Evolutionary conservation across 192 early-diverging fungal species (phyloP).

Genomic region (Mortierella antarctica): DNA sequence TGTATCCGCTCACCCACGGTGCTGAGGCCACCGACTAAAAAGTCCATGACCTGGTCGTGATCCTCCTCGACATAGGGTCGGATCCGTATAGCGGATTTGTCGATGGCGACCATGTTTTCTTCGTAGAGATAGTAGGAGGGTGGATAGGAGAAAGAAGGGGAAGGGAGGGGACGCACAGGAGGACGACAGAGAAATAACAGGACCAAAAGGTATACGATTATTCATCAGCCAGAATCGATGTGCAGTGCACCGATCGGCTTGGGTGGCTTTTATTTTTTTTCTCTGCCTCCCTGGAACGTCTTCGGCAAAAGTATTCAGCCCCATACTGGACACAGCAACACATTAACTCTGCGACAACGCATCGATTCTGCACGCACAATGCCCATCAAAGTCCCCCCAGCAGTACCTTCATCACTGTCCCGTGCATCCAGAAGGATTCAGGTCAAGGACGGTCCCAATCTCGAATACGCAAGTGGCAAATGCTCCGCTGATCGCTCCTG

Average conservation of each 20-base stretch:
- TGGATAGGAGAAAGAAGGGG: background rate
- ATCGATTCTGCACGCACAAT: background rate
- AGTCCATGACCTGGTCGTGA: constrained; percentile 29
- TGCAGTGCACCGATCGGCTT: background rate
- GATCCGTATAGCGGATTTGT: constrained; percentile 27
- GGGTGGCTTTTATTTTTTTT: background rate
- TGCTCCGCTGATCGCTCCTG: background rate
- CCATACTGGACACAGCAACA: background rate
- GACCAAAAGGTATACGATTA: background rate
- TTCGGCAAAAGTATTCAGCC: background rate
- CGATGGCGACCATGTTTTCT: background rate
- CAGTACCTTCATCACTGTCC: constrained; percentile 43
- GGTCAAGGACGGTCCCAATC: constrained; percentile 42
- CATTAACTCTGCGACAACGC: background rate
- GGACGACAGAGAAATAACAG: background rate
- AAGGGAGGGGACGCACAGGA: background rate
- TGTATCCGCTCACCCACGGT: constrained; percentile 3
- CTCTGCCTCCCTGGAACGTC: too few relatives aligned
- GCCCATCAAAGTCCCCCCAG: constrained; percentile 29
- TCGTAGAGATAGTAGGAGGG: background rate
- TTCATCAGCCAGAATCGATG: too few relatives aligned
- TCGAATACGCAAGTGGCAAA: constrained; percentile 41
- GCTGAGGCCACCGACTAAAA: constrained; percentile 11
- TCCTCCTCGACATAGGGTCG: constrained; percentile 28
- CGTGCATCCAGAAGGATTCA: constrained; percentile 15